These are phyloP conservation scores for Metarhizium anisopliae DNA, from an alignment of 2,329 filamentous ascomycete species.

Conservation along the genomic window DNA sequence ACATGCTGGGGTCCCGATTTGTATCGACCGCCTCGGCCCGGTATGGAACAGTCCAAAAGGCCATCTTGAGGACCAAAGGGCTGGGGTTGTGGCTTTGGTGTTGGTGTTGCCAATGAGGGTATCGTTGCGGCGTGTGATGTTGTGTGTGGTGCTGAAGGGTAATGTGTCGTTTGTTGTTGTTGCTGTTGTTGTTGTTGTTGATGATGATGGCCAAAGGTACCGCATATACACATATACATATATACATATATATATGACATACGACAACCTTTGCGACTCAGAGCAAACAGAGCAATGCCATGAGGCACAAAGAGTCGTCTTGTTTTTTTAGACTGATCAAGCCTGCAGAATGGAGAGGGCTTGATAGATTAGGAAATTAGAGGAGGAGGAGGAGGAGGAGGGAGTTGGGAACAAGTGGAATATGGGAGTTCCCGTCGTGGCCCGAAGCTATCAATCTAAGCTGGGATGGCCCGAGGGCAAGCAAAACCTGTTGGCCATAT, in stretches of 20 bases:
- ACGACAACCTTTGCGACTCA: not conserved
- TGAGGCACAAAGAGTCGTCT: not conserved
- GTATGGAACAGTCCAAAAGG: conserved; percentile 27
- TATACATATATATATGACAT: not conserved
- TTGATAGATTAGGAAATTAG: not conserved
- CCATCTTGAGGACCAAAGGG: conserved; percentile 16
- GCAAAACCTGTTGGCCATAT: conserved; percentile 6
- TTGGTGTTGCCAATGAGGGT: not conserved
- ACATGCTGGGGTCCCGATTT: conserved; percentile 25
- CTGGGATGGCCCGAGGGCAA: not conserved
- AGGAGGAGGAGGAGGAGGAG: not conserved
- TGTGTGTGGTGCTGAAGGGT: not conserved
- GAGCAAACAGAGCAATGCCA: not conserved
- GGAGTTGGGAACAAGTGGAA: not conserved
- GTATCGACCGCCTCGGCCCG: conserved; percentile 24
- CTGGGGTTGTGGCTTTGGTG: not conserved
- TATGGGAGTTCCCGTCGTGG: not conserved
- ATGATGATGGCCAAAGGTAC: not conserved
- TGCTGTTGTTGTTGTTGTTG: not conserved
- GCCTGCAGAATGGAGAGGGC: not conserved
- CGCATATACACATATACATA: not conserved
- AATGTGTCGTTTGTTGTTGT: not conserved
- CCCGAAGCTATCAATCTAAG: not conserved
- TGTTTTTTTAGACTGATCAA: not conserved
- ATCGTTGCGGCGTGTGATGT: not conserved